These are phyloP conservation scores for Penicillium sp. DNA, from an alignment of 2,329 filamentous ascomycete genomes.

Conservation along the genomic window DNA sequence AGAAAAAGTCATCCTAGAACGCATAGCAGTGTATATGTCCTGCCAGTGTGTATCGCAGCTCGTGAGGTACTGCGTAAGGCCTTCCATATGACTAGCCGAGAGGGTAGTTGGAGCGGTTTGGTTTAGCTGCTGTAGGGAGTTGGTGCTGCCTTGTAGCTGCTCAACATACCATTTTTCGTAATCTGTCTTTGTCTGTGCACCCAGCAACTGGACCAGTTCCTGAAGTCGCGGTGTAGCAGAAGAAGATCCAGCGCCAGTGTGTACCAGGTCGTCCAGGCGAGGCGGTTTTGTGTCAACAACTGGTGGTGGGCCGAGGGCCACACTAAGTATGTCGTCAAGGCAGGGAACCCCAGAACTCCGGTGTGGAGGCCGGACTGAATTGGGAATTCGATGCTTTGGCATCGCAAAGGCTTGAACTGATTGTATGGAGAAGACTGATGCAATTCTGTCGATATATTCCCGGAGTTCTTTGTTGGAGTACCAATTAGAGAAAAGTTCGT, in stretches of 20 bases:
- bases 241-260: background rate
- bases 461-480: conserved; percentile 31
- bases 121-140: conserved; percentile 16
- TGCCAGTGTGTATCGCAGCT: conserved; percentile 11
- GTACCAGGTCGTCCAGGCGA: background rate
- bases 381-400: background rate
- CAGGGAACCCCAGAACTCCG: background rate
- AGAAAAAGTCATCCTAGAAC: conserved; percentile 14
- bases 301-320: background rate
- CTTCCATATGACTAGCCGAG: too few relatives aligned
- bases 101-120: conserved; percentile 1
- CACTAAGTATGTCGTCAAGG: background rate
- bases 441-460: conserved; percentile 26
- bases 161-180: conserved; percentile 24
- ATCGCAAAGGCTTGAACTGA: conserved; percentile 12
- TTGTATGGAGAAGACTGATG: background rate
- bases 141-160: conserved; percentile 19
- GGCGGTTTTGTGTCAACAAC: background rate
- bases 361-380: background rate
- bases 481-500: conserved; percentile 28
- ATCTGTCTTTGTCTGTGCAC: conserved; percentile 17
- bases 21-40: conserved; percentile 11
- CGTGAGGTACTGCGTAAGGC: background rate
- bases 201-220: conserved; percentile 13
- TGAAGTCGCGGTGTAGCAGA: background rate